Conservation (phyloP, 345 rosid species). For the Boechera divaricarpa region DNA sequence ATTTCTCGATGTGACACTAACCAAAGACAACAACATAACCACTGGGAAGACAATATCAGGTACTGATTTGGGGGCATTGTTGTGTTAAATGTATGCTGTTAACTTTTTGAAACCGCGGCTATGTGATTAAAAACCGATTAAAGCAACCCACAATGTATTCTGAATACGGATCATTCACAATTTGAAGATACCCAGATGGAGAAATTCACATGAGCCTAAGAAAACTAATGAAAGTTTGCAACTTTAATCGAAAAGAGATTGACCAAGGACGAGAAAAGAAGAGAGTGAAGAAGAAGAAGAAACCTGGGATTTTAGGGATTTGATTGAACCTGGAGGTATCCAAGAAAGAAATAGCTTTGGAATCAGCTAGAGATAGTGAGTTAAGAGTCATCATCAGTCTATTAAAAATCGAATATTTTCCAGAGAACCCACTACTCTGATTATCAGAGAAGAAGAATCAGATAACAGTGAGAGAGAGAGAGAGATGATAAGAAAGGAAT, state of each 20-base stretch:
- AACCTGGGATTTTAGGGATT: conserved; percentile 67
- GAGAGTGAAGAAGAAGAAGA: background rate
- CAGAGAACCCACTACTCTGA: conserved; percentile 25
- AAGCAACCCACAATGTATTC: background rate
- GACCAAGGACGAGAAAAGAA: background rate
- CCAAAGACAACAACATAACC: conserved; percentile 90
- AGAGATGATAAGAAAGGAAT: conserved; percentile 24
- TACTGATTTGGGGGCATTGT: conserved; percentile 31
- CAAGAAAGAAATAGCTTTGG: conserved; percentile 67
- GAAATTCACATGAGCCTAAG: conserved; percentile 1
- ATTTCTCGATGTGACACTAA: conserved; percentile 84
- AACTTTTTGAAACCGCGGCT: background rate
- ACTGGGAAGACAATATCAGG: conserved; percentile 98
- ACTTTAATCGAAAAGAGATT: conserved; percentile 18
- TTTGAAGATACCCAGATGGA: conserved; percentile 22
- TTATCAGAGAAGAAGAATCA: conserved; percentile 28
- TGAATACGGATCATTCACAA: background rate
- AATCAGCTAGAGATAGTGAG: conserved; percentile 64
- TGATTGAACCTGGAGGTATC: conserved; percentile 58
- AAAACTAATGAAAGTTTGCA: conserved; percentile 26
- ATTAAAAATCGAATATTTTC: conserved; percentile 26
- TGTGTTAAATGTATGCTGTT: background rate
- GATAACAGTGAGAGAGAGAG: conserved; percentile 27
- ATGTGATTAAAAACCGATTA: background rate
- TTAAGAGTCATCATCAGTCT: conserved; percentile 69